Conservation (phyloP, 768 basidiomycete species). For the Leucocoprinus leucothites region DNA sequence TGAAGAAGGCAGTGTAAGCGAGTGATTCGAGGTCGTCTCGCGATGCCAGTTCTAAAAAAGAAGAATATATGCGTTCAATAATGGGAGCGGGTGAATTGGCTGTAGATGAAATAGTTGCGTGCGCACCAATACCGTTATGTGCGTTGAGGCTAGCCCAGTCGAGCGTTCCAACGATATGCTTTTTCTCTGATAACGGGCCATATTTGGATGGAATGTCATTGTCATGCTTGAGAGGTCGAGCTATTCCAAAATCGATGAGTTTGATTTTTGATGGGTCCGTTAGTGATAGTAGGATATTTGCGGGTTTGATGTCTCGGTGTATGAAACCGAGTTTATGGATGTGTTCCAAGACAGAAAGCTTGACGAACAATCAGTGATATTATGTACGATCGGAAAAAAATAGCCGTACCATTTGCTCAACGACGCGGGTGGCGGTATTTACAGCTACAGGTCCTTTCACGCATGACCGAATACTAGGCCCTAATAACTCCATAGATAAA, state of each 20-base stretch:
- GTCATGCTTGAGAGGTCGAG: constrained; percentile 19
- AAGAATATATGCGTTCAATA: too few relatives aligned
- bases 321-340: constrained; percentile 28
- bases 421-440: constrained; percentile 21
- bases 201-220: too few relatives aligned
- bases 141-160: too few relatives aligned
- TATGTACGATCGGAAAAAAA: constrained; percentile 2
- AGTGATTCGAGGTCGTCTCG: constrained; percentile 59
- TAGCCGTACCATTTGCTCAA: constrained; percentile 22
- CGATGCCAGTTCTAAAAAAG: constrained; percentile 23
- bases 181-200: too few relatives aligned
- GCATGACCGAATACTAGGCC: constrained; percentile 19
- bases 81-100: too few relatives aligned
- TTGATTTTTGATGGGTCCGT: constrained; percentile 22
- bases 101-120: too few relatives aligned
- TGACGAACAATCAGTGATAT: constrained; percentile 3
- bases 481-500: constrained; percentile 29
- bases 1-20: constrained; percentile 53
- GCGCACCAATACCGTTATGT: too few relatives aligned
- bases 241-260: constrained; percentile 30
- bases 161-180: too few relatives aligned
- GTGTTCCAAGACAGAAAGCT: constrained; percentile 27
- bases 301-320: constrained; percentile 35
- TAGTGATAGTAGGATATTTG: constrained; percentile 27
- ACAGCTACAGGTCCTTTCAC: constrained; percentile 17